phyloP scores from a whole-genome alignment of 2,329 filamentous ascomycete species.

The Trichoderma afroharzianum region DNA sequence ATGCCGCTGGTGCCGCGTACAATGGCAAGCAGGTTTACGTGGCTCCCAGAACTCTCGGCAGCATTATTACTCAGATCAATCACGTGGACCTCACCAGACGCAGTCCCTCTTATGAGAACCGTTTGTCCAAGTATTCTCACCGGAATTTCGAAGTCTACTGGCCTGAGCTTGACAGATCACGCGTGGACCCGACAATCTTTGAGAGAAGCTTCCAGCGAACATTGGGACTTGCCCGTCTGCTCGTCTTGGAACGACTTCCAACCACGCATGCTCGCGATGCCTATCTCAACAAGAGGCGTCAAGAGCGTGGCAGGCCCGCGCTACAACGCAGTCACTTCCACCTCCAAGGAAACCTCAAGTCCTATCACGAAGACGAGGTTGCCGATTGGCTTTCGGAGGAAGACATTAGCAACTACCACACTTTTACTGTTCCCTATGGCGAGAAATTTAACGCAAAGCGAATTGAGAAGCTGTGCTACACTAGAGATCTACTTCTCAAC shows the following conservation, averaged over 20 bases:
- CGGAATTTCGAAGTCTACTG: constrained; percentile 83
- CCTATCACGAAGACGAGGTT: constrained; percentile 72
- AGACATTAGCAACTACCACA: constrained; percentile 76
- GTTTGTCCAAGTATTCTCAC: constrained; percentile 80
- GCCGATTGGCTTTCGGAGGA: constrained; percentile 78
- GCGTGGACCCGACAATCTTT: constrained; percentile 80
- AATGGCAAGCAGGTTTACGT: constrained; percentile 77
- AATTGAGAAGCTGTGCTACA: constrained; percentile 80
- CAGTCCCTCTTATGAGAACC: constrained; percentile 83
- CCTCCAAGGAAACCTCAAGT: constrained; percentile 71
- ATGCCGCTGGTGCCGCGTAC: constrained; percentile 77
- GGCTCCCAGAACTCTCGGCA: constrained; percentile 70
- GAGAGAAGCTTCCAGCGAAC: constrained; percentile 75
- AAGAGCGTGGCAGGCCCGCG: constrained; percentile 66
- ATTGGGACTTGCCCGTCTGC: constrained; percentile 70
- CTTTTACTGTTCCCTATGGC: constrained; percentile 69
- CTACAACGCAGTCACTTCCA: constrained; percentile 40
- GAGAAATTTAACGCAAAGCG: constrained; percentile 58
- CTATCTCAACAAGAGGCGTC: constrained; percentile 66
- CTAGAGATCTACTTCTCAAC: constrained; percentile 76
- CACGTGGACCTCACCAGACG: constrained; percentile 74
- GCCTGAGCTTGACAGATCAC: constrained; percentile 68
- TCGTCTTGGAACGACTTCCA: constrained; percentile 77
- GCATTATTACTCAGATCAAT: constrained; percentile 80
- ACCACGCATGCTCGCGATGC: constrained; percentile 62